A percentile compares a stretch with the other conserved stretches of the same genome.
These are phyloP conservation scores for Diaporthe aspalathi DNA, from an alignment of 2,329 filamentous ascomycete genomes.

Conservation along the genomic window DNA sequence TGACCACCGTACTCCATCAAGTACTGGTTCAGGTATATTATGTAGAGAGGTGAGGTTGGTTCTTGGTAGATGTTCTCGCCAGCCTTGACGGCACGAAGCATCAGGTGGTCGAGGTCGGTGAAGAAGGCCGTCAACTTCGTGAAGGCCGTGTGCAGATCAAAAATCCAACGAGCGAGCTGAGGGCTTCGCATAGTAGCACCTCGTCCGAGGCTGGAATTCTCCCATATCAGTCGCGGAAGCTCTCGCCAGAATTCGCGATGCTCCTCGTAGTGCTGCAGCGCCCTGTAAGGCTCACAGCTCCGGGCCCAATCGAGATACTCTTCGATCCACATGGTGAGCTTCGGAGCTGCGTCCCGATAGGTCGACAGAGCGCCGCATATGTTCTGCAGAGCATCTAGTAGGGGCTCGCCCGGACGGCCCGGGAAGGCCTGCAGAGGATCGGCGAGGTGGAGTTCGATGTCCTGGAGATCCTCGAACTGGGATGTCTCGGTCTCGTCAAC, in stretches of 20 bases:
- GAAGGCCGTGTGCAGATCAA: conserved; percentile 55
- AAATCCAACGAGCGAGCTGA: conserved; percentile 49
- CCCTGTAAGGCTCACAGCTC: conserved; percentile 48
- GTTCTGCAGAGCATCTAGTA: conserved; percentile 45
- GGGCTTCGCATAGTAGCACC: conserved; percentile 42
- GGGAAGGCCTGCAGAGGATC: conserved; percentile 63
- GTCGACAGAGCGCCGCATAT: conserved; percentile 44
- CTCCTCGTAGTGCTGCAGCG: conserved; percentile 56
- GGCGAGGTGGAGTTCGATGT: conserved; percentile 44
- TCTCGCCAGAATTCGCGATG: conserved; percentile 63
- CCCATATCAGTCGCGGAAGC: conserved; percentile 63
- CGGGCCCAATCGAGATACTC: conserved; percentile 57
- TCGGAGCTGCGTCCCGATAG: conserved; percentile 40
- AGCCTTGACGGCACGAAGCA: conserved; percentile 48
- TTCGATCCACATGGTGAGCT: conserved; percentile 63
- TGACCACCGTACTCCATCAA: conserved; percentile 32
- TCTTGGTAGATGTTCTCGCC: conserved; percentile 48
- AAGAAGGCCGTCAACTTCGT: conserved; percentile 65
- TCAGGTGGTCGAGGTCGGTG: conserved; percentile 60
- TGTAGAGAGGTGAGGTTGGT: conserved; percentile 57
- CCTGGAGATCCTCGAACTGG: conserved; percentile 31
- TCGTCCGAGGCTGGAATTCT: conserved; percentile 40
- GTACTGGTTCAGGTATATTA: conserved; percentile 51
- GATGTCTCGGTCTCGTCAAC: conserved; percentile 52
- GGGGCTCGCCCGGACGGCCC: conserved; percentile 50